A percentile compares a stretch with the other conserved stretches of the same genome.
These are phyloP conservation scores for Globisporangium cylindrosporum DNA, from an alignment of 352 stramenopile species.

Conservation along the genomic window DNA sequence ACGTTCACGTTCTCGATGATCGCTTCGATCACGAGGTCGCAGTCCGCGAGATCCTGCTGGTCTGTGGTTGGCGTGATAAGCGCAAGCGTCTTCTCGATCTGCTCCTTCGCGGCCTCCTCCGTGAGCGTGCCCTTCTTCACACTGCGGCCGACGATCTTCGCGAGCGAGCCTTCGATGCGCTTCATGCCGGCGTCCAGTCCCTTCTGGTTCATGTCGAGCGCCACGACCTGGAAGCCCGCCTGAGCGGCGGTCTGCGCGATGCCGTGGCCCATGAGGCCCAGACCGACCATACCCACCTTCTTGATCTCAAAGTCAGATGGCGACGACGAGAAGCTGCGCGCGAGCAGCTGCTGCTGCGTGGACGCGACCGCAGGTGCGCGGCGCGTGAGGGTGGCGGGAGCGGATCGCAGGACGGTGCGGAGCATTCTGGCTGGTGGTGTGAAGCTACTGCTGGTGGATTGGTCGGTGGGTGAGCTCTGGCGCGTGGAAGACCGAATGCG, in stretches of 20 bases:
- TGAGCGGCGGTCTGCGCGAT: constrained; percentile 93
- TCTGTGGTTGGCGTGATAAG: constrained; percentile 91
- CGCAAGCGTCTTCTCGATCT: constrained; percentile 58
- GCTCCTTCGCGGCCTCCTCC: constrained; percentile 64
- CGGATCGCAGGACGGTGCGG: not conserved
- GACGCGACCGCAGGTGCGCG: not conserved
- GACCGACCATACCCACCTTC: constrained; percentile 93
- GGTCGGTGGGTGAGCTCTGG: not conserved
- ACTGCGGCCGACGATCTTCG: constrained; percentile 78
- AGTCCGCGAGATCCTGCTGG: constrained; percentile 82
- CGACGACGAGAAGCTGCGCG: constrained; percentile 20
- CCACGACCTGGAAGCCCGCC: constrained; percentile 84
- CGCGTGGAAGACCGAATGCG: not conserved
- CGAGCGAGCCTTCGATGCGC: constrained; percentile 91
- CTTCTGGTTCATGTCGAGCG: constrained; percentile 70
- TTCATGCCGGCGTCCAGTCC: constrained; percentile 82
- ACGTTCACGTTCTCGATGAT: constrained; percentile 97
- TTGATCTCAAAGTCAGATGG: constrained; percentile 54
- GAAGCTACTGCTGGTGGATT: not conserved
- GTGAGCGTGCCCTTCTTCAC: constrained; percentile 91
- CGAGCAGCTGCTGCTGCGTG: constrained; percentile 1
- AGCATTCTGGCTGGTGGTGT: not conserved
- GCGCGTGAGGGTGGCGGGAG: constrained; percentile 1
- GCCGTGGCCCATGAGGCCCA: constrained; percentile 98
- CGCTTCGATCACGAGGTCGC: constrained; percentile 97